A percentile compares a stretch with the other conserved stretches of the same genome.
Conservation (phyloP, 1,284 basidiomycete genomes). For the Bjerkandera adusta region DNA sequence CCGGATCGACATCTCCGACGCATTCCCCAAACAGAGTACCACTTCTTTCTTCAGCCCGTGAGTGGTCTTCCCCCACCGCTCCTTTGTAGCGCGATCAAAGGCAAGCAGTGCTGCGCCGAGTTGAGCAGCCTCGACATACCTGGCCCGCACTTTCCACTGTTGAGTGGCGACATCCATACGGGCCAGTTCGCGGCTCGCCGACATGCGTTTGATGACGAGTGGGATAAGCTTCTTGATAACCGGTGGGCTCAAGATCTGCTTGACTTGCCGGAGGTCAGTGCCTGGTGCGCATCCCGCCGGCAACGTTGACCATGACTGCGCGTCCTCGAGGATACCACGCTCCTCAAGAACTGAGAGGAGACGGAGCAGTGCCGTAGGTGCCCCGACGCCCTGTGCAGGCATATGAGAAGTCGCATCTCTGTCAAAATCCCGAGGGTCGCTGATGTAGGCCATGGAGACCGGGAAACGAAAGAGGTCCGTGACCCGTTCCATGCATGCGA, state of each 20-base stretch:
- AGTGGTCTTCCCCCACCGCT: conserved; percentile 20
- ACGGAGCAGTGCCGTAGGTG: conserved; percentile 7
- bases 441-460: no score
- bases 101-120: conserved; percentile 27
- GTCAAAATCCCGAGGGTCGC: no score
- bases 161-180: conserved; percentile 9
- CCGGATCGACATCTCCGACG: conserved; percentile 32
- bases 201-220: conserved; percentile 23
- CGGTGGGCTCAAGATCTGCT: conserved; percentile 25
- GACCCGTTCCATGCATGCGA: no score
- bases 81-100: conserved; percentile 28
- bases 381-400: not conserved
- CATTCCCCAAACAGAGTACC: conserved; percentile 31
- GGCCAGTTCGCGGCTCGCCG: conserved; percentile 19
- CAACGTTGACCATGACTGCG: conserved; percentile 1
- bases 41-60: conserved; percentile 26
- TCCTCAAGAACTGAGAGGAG: conserved; percentile 3
- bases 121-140: conserved; percentile 28
- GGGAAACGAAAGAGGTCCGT: no score
- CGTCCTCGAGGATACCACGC: conserved; percentile 3
- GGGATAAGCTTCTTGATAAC: conserved; percentile 23
- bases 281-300: conserved; percentile 2
- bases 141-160: conserved; percentile 16
- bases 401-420: not conserved
- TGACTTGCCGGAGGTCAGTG: conserved; percentile 20